These are phyloP conservation scores for Elsinoe perseae DNA, from an alignment of 2,329 filamentous ascomycete species.

Conservation along the genomic window DNA sequence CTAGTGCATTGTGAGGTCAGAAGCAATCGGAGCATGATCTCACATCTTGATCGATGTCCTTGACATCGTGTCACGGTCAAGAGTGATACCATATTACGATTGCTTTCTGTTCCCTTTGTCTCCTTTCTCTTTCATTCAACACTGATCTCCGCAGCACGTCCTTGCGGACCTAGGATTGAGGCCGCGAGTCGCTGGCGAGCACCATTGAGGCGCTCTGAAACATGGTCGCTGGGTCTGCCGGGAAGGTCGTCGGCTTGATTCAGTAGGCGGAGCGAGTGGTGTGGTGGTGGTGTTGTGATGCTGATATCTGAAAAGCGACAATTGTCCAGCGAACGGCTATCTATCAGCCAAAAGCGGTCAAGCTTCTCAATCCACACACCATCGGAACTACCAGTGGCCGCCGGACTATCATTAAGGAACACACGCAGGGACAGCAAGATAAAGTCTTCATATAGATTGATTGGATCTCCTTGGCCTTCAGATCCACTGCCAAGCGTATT, in stretches of 20 bases:
- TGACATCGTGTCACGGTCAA: background rate
- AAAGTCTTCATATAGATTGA: slow-evolving; percentile 1
- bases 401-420: slow-evolving; percentile 1
- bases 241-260: no score
- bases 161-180: background rate
- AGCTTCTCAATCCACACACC: background rate
- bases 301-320: background rate
- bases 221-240: no score
- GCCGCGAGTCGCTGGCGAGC: background rate
- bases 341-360: background rate
- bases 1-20: background rate
- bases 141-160: background rate
- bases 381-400: background rate
- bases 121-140: background rate
- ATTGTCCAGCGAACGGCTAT: background rate
- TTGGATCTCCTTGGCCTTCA: slow-evolving; percentile 10
- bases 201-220: background rate
- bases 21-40: background rate
- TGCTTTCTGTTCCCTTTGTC: background rate
- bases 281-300: slow-evolving; percentile 3
- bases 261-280: background rate
- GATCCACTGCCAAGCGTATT: slow-evolving; percentile 7
- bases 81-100: no score
- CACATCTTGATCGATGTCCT: background rate
- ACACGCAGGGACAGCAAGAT: slow-evolving; percentile 2